These are phyloP conservation scores for Diaporthe velutina DNA, from an alignment of 2,329 filamentous ascomycete species.

Conservation along the genomic window DNA sequence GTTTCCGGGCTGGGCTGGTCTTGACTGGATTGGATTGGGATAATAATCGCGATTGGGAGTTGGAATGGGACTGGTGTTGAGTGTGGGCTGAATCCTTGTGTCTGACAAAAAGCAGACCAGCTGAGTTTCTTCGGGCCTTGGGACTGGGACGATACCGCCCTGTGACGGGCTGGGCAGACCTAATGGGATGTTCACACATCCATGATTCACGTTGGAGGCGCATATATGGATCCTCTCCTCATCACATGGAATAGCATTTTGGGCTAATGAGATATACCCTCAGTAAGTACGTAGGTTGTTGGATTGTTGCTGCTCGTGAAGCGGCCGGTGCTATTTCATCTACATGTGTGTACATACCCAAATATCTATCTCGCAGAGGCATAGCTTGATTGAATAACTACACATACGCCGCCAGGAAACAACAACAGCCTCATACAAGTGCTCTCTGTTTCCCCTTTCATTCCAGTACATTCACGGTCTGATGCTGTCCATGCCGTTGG, in stretches of 20 bases:
- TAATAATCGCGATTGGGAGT: not conserved
- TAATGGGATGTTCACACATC: not conserved
- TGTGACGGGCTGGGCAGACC: not conserved
- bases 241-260: not conserved
- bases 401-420: not conserved
- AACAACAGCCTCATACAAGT: not conserved
- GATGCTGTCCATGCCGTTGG: not conserved
- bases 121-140: not conserved
- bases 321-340: not conserved
- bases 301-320: not conserved
- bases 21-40: not conserved
- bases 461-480: not conserved
- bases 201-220: not conserved
- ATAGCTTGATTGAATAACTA: not conserved
- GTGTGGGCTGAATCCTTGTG: not conserved
- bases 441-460: no score
- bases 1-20: not conserved
- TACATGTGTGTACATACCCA: not conserved
- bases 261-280: not conserved
- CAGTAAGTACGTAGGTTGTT: not conserved
- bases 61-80: not conserved
- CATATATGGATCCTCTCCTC: constrained; percentile 11
- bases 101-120: not conserved
- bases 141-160: not conserved
- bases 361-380: not conserved